phyloP scores from a whole-genome alignment of 345 rosid species.

The Citrus medica region DNA sequence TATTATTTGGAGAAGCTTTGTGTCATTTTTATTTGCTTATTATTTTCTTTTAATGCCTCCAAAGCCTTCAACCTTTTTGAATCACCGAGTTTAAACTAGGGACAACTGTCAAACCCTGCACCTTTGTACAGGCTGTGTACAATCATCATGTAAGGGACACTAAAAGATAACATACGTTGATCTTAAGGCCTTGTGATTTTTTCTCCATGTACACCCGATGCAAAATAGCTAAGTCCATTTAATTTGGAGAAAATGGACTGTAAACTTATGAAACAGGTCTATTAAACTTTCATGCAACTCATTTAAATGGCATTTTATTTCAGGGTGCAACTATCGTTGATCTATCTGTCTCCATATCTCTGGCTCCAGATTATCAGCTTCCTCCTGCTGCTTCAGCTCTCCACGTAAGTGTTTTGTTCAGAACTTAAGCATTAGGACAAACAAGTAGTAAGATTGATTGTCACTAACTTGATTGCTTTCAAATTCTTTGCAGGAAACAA shows the following conservation, averaged over 20 bases:
- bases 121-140: background rate
- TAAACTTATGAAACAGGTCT: background rate
- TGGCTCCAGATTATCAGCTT: conserved; percentile 72
- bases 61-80: background rate
- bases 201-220: background rate
- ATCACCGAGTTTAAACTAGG: background rate
- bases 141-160: background rate
- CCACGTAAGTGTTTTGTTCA: conserved; percentile 39
- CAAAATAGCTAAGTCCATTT: background rate
- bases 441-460: background rate
- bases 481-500: conserved; percentile 37
- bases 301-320: conserved; percentile 8
- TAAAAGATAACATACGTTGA: background rate
- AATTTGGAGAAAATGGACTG: background rate
- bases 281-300: background rate
- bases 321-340: conserved; percentile 97
- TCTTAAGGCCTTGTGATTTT: background rate
- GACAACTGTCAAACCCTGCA: background rate
- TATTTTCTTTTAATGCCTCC: background rate
- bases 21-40: background rate
- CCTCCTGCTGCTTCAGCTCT: conserved; percentile 71
- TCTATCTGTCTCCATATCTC: conserved; percentile 59
- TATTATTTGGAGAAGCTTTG: background rate
- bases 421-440: background rate
- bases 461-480: conserved; percentile 8